Evolutionary conservation across 331 rosid species (phyloP).

Genomic region (Quercus tomentella): DNA sequence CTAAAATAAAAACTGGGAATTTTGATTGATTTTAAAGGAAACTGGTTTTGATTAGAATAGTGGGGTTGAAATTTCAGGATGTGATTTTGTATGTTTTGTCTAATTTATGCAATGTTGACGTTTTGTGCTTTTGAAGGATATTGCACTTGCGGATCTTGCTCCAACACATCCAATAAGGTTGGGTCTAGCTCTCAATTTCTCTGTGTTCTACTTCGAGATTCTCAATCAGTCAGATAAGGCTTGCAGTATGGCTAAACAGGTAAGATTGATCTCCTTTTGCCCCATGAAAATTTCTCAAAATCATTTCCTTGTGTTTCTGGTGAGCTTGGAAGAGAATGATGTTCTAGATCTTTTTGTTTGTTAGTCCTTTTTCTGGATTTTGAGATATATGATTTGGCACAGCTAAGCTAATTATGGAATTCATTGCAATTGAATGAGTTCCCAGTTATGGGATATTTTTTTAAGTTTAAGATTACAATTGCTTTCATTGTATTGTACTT

Average conservation of each 20-base stretch:
- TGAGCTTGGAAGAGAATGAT: too few species aligned
- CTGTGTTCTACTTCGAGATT: conserved; percentile 81
- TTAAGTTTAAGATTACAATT: not conserved
- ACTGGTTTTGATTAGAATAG: not conserved
- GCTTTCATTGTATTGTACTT: not conserved
- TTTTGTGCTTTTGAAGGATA: conserved; percentile 35
- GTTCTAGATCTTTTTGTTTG: too few species aligned
- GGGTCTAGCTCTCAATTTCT: conserved; percentile 79
- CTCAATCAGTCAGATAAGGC: conserved; percentile 83
- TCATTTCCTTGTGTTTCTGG: not conserved
- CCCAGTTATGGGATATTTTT: not conserved
- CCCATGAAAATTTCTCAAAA: not conserved
- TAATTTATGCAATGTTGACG: not conserved
- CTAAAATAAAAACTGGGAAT: not conserved
- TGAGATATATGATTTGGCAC: not conserved
- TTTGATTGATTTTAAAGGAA: not conserved
- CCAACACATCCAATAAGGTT: conserved; percentile 80
- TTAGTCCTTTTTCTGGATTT: not conserved
- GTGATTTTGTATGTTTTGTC: not conserved
- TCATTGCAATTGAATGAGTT: not conserved
- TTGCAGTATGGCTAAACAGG: conserved; percentile 87
- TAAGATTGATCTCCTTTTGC: conserved; percentile 1
- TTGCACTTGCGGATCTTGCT: conserved; percentile 63
- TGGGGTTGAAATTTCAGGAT: not conserved
- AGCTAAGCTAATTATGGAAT: not conserved